Conservation (phyloP, 805 yeast species). For the Yarrowia sp. region DNA sequence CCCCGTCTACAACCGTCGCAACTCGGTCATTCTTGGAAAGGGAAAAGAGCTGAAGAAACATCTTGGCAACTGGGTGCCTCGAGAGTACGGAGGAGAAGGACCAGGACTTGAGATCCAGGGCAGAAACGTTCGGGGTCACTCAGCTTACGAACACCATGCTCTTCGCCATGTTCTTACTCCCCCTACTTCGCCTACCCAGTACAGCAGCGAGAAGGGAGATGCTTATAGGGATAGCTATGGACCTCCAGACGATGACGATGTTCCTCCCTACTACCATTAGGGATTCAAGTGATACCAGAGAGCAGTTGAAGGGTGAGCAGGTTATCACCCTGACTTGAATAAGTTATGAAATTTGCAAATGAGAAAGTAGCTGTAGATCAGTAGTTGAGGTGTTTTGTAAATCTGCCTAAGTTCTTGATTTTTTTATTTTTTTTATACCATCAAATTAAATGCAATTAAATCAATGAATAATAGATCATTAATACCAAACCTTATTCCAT, state of each 20-base stretch:
- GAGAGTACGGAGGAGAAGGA: constrained; percentile 21
- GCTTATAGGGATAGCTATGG: neutral
- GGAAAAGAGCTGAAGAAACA: constrained; percentile 24
- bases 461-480: neutral
- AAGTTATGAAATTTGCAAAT: too few relatives aligned
- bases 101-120: constrained; percentile 18
- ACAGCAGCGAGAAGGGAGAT: neutral
- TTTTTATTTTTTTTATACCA: too few relatives aligned
- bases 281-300: neutral
- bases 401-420: too few relatives aligned
- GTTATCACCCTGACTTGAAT: neutral
- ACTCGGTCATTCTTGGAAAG: constrained; percentile 16
- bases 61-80: constrained; percentile 15
- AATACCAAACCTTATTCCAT: neutral
- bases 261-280: constrained; percentile 15
- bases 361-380: too few relatives aligned
- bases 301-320: constrained; percentile 2
- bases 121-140: neutral
- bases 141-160: constrained; percentile 16
- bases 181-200: constrained; percentile 5
- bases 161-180: constrained; percentile 11
- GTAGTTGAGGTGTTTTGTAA: too few relatives aligned
- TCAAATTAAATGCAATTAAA: too few relatives aligned
- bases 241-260: constrained; percentile 23
- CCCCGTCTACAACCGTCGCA: constrained; percentile 13